Percentiles rank a stretch among this genome's conserved stretches.
These are phyloP conservation scores for Lasiosphaeris hirsuta DNA, from an alignment of 495 filamentous ascomycete species.

Conservation along the genomic window DNA sequence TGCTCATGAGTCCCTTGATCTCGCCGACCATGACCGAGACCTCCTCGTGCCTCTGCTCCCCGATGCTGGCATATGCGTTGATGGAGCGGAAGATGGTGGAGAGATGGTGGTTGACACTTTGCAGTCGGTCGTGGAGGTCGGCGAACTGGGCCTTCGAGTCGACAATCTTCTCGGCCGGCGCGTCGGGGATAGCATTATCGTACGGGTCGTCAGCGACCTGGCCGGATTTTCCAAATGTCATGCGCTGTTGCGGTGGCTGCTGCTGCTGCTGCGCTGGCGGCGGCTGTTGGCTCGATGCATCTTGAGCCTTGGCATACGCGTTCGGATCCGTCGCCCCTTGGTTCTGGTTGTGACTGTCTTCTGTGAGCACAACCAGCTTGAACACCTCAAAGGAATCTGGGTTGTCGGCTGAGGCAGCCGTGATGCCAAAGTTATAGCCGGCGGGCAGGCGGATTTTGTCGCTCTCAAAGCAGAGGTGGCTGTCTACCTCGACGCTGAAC, in stretches of 20 bases:
- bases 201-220: conserved; percentile 35
- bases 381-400: conserved; percentile 94
- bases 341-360: conserved; percentile 31
- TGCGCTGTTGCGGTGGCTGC: conserved; percentile 10
- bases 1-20: conserved; percentile 35
- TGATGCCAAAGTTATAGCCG: conserved; percentile 83
- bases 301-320: background rate
- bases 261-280: background rate
- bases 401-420: conserved; percentile 81
- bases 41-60: conserved; percentile 61
- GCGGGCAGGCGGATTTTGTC: conserved; percentile 71
- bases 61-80: conserved; percentile 44
- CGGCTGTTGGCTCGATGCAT: conserved; percentile 3
- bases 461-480: conserved; percentile 78
- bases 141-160: conserved; percentile 64
- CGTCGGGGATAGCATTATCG: conserved; percentile 44
- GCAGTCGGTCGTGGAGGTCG: conserved; percentile 77
- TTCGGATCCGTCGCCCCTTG: conserved; percentile 1
- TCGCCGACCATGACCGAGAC: conserved; percentile 37
- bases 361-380: conserved; percentile 70
- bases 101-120: conserved; percentile 69
- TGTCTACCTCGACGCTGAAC: conserved; percentile 79
- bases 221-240: conserved; percentile 22
- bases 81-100: conserved; percentile 65
- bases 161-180: conserved; percentile 45